phyloP scores from a whole-genome alignment of 2,329 filamentous ascomycete genomes.

The Penicillium sp. region DNA sequence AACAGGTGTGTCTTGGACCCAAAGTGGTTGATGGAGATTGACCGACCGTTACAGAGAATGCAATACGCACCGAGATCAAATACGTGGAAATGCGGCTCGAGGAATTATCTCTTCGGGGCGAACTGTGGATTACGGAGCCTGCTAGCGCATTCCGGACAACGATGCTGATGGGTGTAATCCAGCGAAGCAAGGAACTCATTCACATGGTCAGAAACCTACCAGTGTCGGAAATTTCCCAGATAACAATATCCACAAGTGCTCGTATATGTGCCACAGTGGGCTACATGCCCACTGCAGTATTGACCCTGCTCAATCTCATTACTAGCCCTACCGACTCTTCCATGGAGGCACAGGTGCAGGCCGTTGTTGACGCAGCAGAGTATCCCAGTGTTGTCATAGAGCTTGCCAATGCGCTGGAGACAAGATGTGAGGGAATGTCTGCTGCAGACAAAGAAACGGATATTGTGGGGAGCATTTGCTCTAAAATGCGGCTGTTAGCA shows the following conservation, averaged over 20 bases:
- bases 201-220: background rate
- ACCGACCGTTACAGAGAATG: background rate
- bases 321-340: background rate
- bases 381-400: background rate
- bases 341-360: background rate
- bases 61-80: background rate
- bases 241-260: background rate
- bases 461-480: background rate
- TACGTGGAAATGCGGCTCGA: background rate
- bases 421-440: background rate
- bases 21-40: background rate
- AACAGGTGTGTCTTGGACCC: background rate
- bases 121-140: background rate
- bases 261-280: background rate
- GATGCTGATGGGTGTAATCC: background rate
- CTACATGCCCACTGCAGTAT: background rate
- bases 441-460: background rate
- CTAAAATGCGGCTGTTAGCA: background rate
- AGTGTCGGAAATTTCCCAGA: background rate
- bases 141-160: background rate
- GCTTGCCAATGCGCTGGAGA: background rate
- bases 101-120: background rate
- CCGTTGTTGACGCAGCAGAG: background rate
- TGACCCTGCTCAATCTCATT: background rate
- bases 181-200: background rate